Base-by-base conservation (phyloP, 139 green algal species). In the Ostreobium quekettii region DNA sequence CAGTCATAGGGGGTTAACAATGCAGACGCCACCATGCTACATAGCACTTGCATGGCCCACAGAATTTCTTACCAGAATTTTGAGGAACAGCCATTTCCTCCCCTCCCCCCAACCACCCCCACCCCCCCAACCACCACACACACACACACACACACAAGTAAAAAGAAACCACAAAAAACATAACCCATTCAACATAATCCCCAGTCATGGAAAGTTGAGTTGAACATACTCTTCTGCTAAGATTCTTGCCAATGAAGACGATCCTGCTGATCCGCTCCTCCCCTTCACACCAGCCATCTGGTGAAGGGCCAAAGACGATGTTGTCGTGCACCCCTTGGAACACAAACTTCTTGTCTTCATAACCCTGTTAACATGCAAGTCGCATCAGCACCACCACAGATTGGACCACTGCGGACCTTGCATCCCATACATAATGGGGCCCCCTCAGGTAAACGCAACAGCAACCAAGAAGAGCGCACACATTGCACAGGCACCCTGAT, bases 311-410 rank as follows among this genome's bases (percentile, higher is more conserved):
- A 67, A 88, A 91, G 77, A 81, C 87, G 58, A 95, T 85, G 24
- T 83, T 93, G 75, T 93, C 87, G 64, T 93, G 87, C 58, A 95
- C 87, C 7, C 86, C 88, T 71, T 95, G 88, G 75, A 91, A 95
- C 69, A 93, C 81, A 80, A 95, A 95, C 65, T 86, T 89, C 58
- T 76, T 86, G 63, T 69, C 66, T 57, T 78, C 70, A 66, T 82
- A 72, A 48, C 77, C 77, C 48, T 77, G 49, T n/a, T 11, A 42
- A 47, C 19, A 62, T 15, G 19, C 8, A 62, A n/a, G n/a, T n/a
- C n/a, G n/a, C n/a, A n/a, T n/a, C n/a, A n/a, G n/a, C n/a, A n/a
- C n/a, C n/a, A n/a, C n/a, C n/a, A n/a, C n/a, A n/a, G n/a, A n/a
- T n/a, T n/a, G n/a, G n/a, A n/a, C n/a, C n/a, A n/a, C n/a, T n/a